Base-by-base conservation (phyloP, 2,329 filamentous ascomycete genomes). In the Xylariomycetidae sp. region DNA sequence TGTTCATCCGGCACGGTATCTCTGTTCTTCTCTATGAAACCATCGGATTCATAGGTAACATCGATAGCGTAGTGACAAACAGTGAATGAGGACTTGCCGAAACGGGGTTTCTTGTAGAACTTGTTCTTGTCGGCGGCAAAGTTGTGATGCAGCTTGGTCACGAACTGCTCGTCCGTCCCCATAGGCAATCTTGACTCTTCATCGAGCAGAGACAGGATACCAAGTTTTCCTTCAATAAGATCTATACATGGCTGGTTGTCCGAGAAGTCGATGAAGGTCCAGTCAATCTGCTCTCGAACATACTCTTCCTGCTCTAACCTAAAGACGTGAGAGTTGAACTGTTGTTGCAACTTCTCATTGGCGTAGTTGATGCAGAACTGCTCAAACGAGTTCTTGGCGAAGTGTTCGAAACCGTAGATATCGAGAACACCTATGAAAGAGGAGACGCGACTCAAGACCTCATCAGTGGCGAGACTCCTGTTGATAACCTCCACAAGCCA, bases 321-420 rank as follows among this genome's bases (percentile, higher is more conserved):
- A 77, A 98, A 98, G 22, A 98, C 92, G 56, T 98, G 92, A 59
- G 94, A 88, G 64, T 98, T 98, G 72, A 98, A 98, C 60, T 97
- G 90, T 61, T 98, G 92, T 59, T 98, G 92, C 34, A 98, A 70
- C 66, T 98, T 98, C 65, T 98, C 92, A 63, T 98, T 98, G 64
- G 92, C 92, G 56, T 98, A 98, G 65, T 98, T 98, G 76, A 98
- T 98, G 66, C 92, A 98, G 64, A 98, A 98, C 61, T 98, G 92
- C 61, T 98, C 92, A 53, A 98, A 98, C 1, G 92, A 98, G 68
- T 98, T 98, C 72, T 96, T 97, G 42, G 92, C 90, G 56, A 98
- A 98, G 64, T 97, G 92, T 62, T 98, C 92, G 56, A 98, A 98
- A 44, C 90, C 90, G 63, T 97, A 97, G 49, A 98, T 98, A 86